phyloP scores from a whole-genome alignment of 176 grass and related monocot genomes.

The Zea mays region Zm-B73-REFERENCE-NAM-5.0 NC_050104.1:156205501-156206000 shows the following conservation, averaged over 20 bases:
- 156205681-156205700: constrained; percentile 77
- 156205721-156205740: constrained; percentile 9
- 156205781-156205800: constrained; percentile 21
- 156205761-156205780: constrained; percentile 24
- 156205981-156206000: constrained; percentile 36
- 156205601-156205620: constrained; percentile 46
- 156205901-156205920: constrained; percentile 21
- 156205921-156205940: constrained; percentile 28
- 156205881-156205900: constrained; percentile 2
- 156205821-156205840: background rate
- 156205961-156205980: constrained; percentile 42
- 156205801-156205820: constrained; percentile 18
- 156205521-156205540: constrained; percentile 84
- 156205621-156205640: constrained; percentile 37
- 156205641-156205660: constrained; percentile 97
- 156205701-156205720: constrained; percentile 63
- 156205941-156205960: constrained; percentile 33
- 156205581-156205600: constrained; percentile 80
- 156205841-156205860: constrained; percentile 5
- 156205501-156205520: constrained; percentile 94
- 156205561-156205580: constrained; percentile 71
- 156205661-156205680: constrained; percentile 79
- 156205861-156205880: background rate
- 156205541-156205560: constrained; percentile 72
- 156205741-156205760: constrained; percentile 27